Evolutionary conservation across 306 rosid species (phyloP), one percentile per base, ranked within the genome.

Genomic region (Gastrolobium bilobum): DNA sequence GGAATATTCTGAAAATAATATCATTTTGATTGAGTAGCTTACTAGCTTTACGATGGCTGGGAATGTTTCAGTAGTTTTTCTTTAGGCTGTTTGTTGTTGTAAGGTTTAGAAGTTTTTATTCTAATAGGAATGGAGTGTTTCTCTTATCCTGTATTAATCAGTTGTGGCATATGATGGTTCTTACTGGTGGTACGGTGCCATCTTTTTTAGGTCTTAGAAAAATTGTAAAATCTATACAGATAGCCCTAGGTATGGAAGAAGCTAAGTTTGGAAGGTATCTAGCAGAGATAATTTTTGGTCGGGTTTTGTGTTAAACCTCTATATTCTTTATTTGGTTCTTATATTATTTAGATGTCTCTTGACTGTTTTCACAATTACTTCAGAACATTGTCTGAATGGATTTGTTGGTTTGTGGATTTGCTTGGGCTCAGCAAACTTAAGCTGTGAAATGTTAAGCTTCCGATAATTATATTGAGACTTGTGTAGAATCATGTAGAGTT

Each of bases 31-130:
- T 6, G 71, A 30, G 34, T 54, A 34, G 10, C 68, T 43, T 11
- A 30, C 26, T 54, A 34, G 10, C 68, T 43, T 11, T 51, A 6
- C 39, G 11, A 50, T 39, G 56, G 54, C 15, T 35, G 65, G 71
- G 8, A 59, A 60, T 33, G 39, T 78, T 71, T 65, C 33, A 7
- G 29, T 10, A 33, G 61, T 53, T 69, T 2, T 3, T 43, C 40
- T 5, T 20, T 47, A 7, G 54, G 30, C 71, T 58, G 54, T 39
- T 14, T 38, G 9, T 58, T 46, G 35, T 59, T 56, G 54, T 20
- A 40, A 9, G 51, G 47, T 78, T 56, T 40, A 69, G 54, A 79
- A 10, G 44, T 48, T 78, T 13, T 59, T 20, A 79, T 56, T 78
- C n/a, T 37, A 57, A 44, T 6, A 31, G 50, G 43, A 14, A 54